Evolutionary conservation across 176 grass and related monocot species (phyloP), one percentile per base, ranked within the genome.

Genomic region (Bolboschoenus planiculmis): DNA sequence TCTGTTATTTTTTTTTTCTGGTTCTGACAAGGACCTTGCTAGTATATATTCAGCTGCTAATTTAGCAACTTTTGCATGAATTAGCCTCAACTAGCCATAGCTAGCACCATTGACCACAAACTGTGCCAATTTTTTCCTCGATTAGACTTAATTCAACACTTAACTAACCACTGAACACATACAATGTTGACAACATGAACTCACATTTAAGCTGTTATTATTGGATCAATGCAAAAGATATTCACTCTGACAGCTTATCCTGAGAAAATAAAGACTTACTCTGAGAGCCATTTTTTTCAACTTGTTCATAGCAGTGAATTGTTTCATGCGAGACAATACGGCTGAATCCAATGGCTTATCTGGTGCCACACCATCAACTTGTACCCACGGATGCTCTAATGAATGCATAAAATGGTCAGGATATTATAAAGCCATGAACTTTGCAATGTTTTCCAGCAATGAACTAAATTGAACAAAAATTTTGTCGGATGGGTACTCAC

Each of bases 251-350:
- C 23, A 75, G 23, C 4, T 75, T 44, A 44, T 72, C 67, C 39
- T 44, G n/a, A 44, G 67, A 44, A 33, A 53, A 16, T 33, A 20
- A 7, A 33, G 4, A 84, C 89, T 86, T 88, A 95, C 93, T 85
- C 93, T 87, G 66, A 95, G 88, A 78, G 93, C 93, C 90, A 95
- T 90, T 78, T 95, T 95, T 85, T 95, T 95, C 36, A 95, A 88
- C 84, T 95, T 95, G 81, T 95, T 95, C 93, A 95, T 95, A 44
- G 90, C 93, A 13, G 93, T 88, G 88, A 95, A 95, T 46, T 95
- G 93, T 67, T 95, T 95, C 93, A 95, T 92, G 35, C 93, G 93
- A 21, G 93, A 95, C 31, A 95, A 87, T 81, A 95, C 93, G 39
- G 93, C 93, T 6, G 93, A 95, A 76, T 95, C 93, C 63, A 95